Evolutionary conservation across 2,329 filamentous ascomycete genomes (phyloP).

Genomic region (Aspergillus intermedius): DNA sequence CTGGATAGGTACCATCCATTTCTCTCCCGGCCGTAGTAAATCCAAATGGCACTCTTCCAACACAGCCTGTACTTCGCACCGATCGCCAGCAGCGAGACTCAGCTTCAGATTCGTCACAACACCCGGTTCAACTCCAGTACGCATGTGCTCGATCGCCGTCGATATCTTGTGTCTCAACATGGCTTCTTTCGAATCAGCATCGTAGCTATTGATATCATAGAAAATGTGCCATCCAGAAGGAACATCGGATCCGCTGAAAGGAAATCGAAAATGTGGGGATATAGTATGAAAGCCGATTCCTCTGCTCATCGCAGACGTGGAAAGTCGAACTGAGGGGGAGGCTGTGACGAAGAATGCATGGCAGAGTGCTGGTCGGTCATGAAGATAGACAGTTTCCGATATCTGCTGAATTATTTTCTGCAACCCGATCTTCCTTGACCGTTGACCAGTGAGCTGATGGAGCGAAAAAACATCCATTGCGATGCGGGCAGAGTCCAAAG

Average conservation of each 20-base stretch:
- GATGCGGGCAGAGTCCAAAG: constrained; percentile 12
- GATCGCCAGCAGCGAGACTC: constrained; percentile 14
- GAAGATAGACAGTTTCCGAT: constrained; percentile 16
- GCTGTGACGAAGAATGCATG: constrained; percentile 30
- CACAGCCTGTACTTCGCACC: constrained; percentile 17
- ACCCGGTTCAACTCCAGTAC: constrained; percentile 23
- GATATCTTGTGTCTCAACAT: constrained; percentile 17
- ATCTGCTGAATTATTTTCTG: constrained; percentile 18
- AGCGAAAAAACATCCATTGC: constrained; percentile 15
- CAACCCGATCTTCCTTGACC: constrained; percentile 5
- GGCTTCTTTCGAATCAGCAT: constrained; percentile 6
- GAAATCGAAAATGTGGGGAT: constrained; percentile 19
- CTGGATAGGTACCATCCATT: constrained; percentile 23
- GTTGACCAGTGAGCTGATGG: constrained; percentile 7
- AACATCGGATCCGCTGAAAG: constrained; percentile 7
- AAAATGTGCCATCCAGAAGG: constrained; percentile 25
- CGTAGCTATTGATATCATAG: constrained; percentile 12
- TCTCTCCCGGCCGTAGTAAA: constrained; percentile 25
- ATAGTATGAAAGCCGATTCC: constrained; percentile 29
- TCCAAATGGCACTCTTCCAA: constrained; percentile 12
- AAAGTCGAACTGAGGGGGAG: constrained; percentile 11
- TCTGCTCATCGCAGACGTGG: constrained; percentile 15
- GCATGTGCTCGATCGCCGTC: constrained; percentile 20
- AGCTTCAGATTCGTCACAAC: constrained; percentile 19
- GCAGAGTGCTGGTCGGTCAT: constrained; percentile 20